Evolutionary conservation across 495 filamentous ascomycete species (phyloP), one percentile per base, ranked within the genome.

Genomic region (Penicillium odoratum): DNA sequence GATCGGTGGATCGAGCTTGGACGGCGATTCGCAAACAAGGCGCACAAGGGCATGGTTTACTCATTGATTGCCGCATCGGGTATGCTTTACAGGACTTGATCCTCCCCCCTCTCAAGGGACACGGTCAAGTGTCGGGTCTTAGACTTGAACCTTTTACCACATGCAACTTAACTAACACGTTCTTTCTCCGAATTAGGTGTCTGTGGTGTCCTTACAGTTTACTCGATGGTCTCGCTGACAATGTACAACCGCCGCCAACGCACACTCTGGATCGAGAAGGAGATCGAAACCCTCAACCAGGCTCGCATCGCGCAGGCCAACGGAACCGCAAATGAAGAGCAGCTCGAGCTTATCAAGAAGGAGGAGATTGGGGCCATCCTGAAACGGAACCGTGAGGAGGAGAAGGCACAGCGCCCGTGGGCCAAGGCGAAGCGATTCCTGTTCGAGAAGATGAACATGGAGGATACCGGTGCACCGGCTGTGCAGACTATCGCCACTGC

Each of bases 181-280:
- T 34, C 5, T n/a, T 15, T 43, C 15, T 43, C 8, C 7, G 43
- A 21, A 46, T 54, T 64, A 93, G 92, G 85, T 51, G 68, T 96
- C 62, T 84, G 85, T 59, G 85, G 81, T 61, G 81, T 86, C 52
- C 82, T 93, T 38, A 91, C 90, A 21, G 79, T 86, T 55, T 94
- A 92, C 76, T 88, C 93, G 7, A 81, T 92, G 52, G 81, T 82
- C 66, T 93, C 96, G 72, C 89, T 98, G 84, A 84, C 94, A 30
- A 70, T 90, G 44, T 89, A 93, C 77, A 97, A 97, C 78, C 88
- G 90, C 42, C 78, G 80, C 47, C 84, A 87, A 71, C 80, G 81
- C 51, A 75, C 75, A 57, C 84, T 90, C 55, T 93, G 76, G 76
- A 70, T 87, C 71, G 81, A 85, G 68, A 79, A 81, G 49, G 77